A percentile compares a stretch with the other conserved stretches of the same genome.
These are phyloP conservation scores for Chloroidium sp. DNA, from an alignment of 163 green algal genomes.

Conservation along the genomic window DNA sequence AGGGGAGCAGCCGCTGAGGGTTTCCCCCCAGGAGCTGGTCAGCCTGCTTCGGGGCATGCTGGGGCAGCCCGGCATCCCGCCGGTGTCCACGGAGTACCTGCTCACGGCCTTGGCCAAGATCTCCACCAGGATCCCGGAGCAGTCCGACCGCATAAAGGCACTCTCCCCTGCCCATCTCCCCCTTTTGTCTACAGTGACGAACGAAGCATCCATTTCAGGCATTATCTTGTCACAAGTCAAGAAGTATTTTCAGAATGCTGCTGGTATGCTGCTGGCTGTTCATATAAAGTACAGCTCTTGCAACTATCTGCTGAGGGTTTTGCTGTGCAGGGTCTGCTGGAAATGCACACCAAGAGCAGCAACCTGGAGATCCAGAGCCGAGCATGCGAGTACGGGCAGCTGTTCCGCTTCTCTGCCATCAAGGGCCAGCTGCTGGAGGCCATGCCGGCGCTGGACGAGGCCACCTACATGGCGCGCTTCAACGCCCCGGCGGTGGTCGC, in stretches of 20 bases:
- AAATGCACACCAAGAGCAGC: conserved; percentile 31
- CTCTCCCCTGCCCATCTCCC: neutral
- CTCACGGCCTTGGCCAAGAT: conserved; percentile 84
- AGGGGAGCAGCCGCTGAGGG: conserved; percentile 45
- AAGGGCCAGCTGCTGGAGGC: conserved; percentile 70
- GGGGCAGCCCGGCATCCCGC: conserved; percentile 1
- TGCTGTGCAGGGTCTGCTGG: conserved; percentile 39
- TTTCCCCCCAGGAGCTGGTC: conserved; percentile 53
- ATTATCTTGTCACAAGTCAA: neutral
- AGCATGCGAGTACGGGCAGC: conserved; percentile 69
- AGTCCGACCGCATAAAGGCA: conserved; percentile 14
- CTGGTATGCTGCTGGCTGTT: neutral
- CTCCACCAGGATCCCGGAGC: conserved; percentile 41
- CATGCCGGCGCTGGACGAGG: conserved; percentile 85
- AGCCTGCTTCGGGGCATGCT: conserved; percentile 58
- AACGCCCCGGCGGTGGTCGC: neutral
- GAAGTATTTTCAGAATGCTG: neutral
- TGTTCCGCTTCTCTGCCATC: conserved; percentile 62
- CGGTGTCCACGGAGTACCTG: conserved; percentile 41
- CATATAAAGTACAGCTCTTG: no score
- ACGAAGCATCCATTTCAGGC: neutral
- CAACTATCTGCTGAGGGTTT: neutral
- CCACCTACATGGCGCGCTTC: conserved; percentile 33
- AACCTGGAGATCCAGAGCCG: conserved; percentile 86
- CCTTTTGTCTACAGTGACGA: neutral